phyloP scores from a whole-genome alignment of 2,329 filamentous ascomycete genomes.

The Talaromyces sp. region DNA sequence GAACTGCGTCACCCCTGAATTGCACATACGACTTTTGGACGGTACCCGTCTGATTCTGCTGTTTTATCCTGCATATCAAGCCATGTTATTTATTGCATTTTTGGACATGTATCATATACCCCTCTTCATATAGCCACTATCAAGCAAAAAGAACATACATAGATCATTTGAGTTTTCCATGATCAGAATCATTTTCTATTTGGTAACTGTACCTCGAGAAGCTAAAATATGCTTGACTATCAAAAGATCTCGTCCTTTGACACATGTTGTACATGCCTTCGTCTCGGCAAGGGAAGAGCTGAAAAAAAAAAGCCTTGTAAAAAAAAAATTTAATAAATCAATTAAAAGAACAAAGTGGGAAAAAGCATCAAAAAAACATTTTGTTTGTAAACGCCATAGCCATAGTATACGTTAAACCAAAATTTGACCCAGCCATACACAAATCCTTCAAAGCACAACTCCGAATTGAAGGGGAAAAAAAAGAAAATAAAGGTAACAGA shows the following conservation, averaged over 20 bases:
- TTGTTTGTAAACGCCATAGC: slow-evolving; percentile 1
- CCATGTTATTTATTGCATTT: background rate
- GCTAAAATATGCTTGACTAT: background rate
- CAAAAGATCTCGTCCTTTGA: background rate
- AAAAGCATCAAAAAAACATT: background rate
- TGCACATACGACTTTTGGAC: background rate
- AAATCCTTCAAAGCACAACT: background rate
- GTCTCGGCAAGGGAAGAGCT: background rate
- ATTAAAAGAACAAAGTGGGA: background rate
- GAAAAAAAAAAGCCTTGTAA: background rate
- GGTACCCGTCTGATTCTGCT: background rate
- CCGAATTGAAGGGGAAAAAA: background rate
- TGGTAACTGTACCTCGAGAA: background rate
- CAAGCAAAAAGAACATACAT: background rate
- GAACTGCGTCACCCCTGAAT: background rate
- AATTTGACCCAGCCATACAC: background rate
- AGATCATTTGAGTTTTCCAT: background rate
- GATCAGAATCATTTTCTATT: background rate
- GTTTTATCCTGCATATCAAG: background rate
- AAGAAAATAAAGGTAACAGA: background rate
- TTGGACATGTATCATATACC: background rate
- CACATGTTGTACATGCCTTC: background rate
- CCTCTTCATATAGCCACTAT: background rate
- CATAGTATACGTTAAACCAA: background rate
- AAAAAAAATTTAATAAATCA: background rate